phyloP scores from a whole-genome alignment of 2,329 filamentous ascomycete species.

The Didymella segeticola region DNA sequence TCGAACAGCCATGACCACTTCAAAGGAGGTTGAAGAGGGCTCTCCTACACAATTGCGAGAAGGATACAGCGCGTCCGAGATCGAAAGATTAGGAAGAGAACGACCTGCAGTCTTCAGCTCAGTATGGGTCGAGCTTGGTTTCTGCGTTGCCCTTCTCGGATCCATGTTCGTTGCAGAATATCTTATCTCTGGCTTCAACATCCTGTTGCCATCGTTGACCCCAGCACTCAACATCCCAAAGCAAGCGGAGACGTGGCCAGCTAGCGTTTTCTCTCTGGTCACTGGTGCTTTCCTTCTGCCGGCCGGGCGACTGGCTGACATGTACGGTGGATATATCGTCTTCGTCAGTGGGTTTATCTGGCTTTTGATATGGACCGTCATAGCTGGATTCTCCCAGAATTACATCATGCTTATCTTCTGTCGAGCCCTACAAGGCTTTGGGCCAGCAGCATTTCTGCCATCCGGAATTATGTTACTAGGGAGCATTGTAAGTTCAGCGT shows the following conservation, averaged over 20 bases:
- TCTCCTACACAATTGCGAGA: slow-evolving; percentile 9
- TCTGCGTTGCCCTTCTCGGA: slow-evolving; percentile 67
- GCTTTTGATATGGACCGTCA: slow-evolving; percentile 72
- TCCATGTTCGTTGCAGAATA: slow-evolving; percentile 74
- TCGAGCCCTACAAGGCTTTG: slow-evolving; percentile 76
- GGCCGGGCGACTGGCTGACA: slow-evolving; percentile 64
- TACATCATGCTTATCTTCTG: slow-evolving; percentile 75
- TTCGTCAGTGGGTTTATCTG: slow-evolving; percentile 68
- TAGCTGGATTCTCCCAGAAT: slow-evolving; percentile 73
- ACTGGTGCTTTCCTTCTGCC: slow-evolving; percentile 47
- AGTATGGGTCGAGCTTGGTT: slow-evolving; percentile 64
- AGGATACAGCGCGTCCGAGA: slow-evolving; percentile 39
- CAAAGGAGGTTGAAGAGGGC: slow-evolving; percentile 24
- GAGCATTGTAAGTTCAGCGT: slow-evolving; percentile 47
- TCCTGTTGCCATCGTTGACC: slow-evolving; percentile 71
- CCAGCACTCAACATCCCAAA: slow-evolving; percentile 69
- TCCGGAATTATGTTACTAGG: slow-evolving; percentile 72
- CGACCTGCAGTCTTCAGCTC: slow-evolving; percentile 64
- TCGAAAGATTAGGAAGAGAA: slow-evolving; percentile 69
- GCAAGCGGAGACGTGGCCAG: slow-evolving; percentile 60
- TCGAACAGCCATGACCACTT: background rate
- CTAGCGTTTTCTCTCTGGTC: slow-evolving; percentile 48
- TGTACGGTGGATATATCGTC: slow-evolving; percentile 69
- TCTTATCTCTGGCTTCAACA: slow-evolving; percentile 76
- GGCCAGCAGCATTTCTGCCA: slow-evolving; percentile 74